Evolutionary conservation across 192 early-diverging fungal genomes (phyloP), one percentile per base, ranked within the genome.

Genomic region (Tieghemiomyces parasiticus): DNA sequence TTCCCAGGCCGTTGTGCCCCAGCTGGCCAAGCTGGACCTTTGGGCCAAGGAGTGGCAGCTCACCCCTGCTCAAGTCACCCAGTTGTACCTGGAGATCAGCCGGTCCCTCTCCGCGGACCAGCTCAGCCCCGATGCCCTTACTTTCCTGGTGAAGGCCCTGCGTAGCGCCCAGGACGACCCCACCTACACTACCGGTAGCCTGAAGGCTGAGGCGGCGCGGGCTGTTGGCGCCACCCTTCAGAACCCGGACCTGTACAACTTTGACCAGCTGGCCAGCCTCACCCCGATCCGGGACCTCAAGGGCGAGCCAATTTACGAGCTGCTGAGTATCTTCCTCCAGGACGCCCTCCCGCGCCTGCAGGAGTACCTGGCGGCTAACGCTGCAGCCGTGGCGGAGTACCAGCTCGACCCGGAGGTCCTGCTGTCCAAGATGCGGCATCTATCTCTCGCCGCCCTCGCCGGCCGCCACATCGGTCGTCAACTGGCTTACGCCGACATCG

Each of bases 341-440:
- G 82, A 80, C 25, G 76, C 71, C 46, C 69, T 93, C 20, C 73
- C 76, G 35, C 80, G 69, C 19, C 85, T 87, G 73, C 72, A 81
- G 32, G 64, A 48, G 44, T 88, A 84, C 67, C 69, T 78, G 1
- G 69, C 65, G 19, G 71, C 65, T 54, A 75, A 93, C 63, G 60
- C 65, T 4, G 68, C 60, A 3, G 63, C 79, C 38, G 42, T 92
- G 28, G 64, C 63, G 31, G 70, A 81, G 53, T 67, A 82, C 35
- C 80, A 81, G 6, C 62, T 73, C 26, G 65, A 68, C 26, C 59
- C 65, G 46, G 82, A 83, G 46, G 77, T 74, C 54, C 80, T 79
- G 34, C 47, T 78, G 25, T 70, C 69, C 60, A 97, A 97, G 78
- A 91, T 97, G 69, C 81, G 91, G 28, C 73, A 94, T 32, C 73